A percentile compares a stretch with the other conserved stretches of the same genome.
Conservation (phyloP, 148 eudicot genomes). For the Rhododendron molle region DNA sequence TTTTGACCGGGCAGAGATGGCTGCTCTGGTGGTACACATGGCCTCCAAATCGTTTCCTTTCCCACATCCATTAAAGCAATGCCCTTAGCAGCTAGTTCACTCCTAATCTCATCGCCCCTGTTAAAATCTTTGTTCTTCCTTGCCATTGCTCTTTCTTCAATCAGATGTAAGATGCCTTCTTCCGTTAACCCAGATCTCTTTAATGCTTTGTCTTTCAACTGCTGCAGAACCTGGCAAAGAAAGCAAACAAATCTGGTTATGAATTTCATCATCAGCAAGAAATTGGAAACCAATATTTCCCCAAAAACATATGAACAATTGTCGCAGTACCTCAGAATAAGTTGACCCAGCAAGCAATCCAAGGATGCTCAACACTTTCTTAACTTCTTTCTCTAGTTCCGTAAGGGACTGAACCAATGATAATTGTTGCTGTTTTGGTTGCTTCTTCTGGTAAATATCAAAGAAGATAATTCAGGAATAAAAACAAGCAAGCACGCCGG, state of each 20-base stretch:
- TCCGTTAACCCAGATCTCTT: constrained; percentile 61
- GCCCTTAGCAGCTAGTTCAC: constrained; percentile 53
- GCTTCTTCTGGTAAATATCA: constrained; percentile 57
- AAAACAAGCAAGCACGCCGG: background rate
- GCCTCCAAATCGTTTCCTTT: constrained; percentile 69
- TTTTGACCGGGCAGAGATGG: background rate
- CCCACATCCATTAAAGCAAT: constrained; percentile 77
- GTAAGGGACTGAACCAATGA: constrained; percentile 40
- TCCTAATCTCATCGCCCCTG: constrained; percentile 61
- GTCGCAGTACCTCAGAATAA: constrained; percentile 56
- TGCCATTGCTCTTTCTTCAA: constrained; percentile 61
- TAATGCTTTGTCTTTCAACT: constrained; percentile 78
- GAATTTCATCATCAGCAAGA: background rate
- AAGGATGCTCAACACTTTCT: constrained; percentile 51
- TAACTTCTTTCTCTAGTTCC: constrained; percentile 48
- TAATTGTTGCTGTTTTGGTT: constrained; percentile 45
- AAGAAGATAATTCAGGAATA: background rate
- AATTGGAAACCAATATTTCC: background rate
- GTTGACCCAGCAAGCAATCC: constrained; percentile 59
- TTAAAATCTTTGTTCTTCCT: constrained; percentile 66
- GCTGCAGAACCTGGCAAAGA: constrained; percentile 53
- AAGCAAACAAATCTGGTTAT: background rate
- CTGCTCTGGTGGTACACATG: constrained; percentile 37
- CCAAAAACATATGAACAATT: background rate
- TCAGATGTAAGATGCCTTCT: constrained; percentile 40